Conservation (phyloP, 1,284 basidiomycete species). For the Calocybe gambosa region DNA sequence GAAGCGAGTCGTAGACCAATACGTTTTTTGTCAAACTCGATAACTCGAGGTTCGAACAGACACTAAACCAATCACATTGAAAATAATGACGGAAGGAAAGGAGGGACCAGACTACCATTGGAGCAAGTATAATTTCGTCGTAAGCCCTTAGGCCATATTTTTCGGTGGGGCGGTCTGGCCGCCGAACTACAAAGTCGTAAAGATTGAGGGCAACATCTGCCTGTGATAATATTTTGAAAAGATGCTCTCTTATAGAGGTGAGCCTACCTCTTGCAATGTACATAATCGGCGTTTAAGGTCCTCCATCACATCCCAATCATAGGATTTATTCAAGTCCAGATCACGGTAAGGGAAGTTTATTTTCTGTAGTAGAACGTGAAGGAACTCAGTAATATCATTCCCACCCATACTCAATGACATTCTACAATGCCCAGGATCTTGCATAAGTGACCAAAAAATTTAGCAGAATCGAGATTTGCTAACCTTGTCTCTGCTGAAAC, state of each 20-base stretch:
- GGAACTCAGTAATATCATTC: slow-evolving; percentile 88
- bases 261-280: slow-evolving; percentile 74
- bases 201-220: slow-evolving; percentile 82
- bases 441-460: too few species aligned
- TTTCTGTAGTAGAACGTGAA: slow-evolving; percentile 74
- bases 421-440: too few species aligned
- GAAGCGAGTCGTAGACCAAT: slow-evolving; percentile 41
- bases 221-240: slow-evolving; percentile 31
- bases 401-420: slow-evolving; percentile 87
- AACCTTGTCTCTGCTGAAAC: slow-evolving; percentile 87
- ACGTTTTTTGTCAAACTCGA: slow-evolving; percentile 82
- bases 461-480: not conserved
- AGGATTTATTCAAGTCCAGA: slow-evolving; percentile 65
- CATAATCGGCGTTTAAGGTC: slow-evolving; percentile 80
- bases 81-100: not conserved
- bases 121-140: slow-evolving; percentile 93
- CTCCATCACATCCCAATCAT: slow-evolving; percentile 89
- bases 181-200: slow-evolving; percentile 84
- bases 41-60: slow-evolving; percentile 88
- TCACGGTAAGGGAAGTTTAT: slow-evolving; percentile 89
- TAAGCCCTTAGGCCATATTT: slow-evolving; percentile 92
- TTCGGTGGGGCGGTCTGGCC: slow-evolving; percentile 69
- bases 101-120: slow-evolving; percentile 58
- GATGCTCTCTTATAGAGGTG: not conserved
- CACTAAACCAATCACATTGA: slow-evolving; percentile 42